Conservation (phyloP, 148 eudicot species). For the Rhododendron williamsianum region DNA sequence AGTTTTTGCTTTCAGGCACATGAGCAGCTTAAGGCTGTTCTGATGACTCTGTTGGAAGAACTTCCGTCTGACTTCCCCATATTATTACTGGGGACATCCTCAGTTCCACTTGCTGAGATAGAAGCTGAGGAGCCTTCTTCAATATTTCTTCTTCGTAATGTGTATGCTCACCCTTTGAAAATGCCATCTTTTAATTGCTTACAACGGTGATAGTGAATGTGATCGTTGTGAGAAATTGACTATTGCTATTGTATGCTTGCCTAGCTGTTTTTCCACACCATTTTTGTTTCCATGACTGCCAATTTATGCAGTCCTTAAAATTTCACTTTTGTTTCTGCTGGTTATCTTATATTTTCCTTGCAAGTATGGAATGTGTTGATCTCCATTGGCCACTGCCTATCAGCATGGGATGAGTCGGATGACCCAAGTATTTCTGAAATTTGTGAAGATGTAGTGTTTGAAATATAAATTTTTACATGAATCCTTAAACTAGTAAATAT, state of each 20-base stretch:
- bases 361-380: not conserved
- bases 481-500: not conserved
- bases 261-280: not conserved
- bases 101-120: constrained; percentile 43
- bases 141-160: constrained; percentile 54
- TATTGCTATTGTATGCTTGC: not conserved
- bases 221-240: not conserved
- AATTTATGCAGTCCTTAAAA: not conserved
- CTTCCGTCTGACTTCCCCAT: constrained; percentile 92
- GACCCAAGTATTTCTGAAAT: not conserved
- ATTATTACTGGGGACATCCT: constrained; percentile 72
- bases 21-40: constrained; percentile 90
- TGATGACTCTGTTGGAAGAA: constrained; percentile 74
- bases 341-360: not conserved
- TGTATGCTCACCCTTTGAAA: constrained; percentile 39
- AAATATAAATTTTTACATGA: not conserved
- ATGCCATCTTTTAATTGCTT: not conserved
- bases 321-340: not conserved
- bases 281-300: not conserved
- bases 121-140: constrained; percentile 35
- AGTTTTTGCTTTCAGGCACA: constrained; percentile 64
- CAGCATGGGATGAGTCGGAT: not conserved
- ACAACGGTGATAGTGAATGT: not conserved
- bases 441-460: not conserved
- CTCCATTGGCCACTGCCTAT: not conserved